Evolutionary conservation across 73 alveolate species (phyloP).

Genomic region (Tetrahymena elliotti): DNA sequence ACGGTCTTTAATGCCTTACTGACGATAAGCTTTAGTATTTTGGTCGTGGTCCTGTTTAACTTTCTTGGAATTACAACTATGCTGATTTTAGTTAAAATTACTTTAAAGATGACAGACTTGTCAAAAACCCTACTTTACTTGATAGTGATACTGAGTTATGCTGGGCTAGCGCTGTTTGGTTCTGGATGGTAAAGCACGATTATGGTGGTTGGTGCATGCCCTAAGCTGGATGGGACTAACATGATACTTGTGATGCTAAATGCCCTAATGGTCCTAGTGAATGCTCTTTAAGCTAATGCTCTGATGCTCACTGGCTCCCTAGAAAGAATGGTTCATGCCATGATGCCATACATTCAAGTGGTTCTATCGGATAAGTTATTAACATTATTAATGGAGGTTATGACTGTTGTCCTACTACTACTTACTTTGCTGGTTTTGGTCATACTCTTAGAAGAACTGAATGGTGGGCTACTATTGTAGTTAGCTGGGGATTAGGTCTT

Average conservation of each 20-base stretch:
- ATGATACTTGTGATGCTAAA: not conserved
- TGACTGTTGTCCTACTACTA: not conserved
- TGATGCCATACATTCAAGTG: not conserved
- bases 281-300: not conserved
- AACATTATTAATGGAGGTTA: not conserved
- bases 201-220: constrained; percentile 5
- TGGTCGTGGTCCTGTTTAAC: not conserved
- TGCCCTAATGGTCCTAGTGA: not conserved
- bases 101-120: not conserved
- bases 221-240: not conserved
- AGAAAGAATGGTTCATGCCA: not conserved
- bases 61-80: not conserved
- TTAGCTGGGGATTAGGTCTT: not conserved
- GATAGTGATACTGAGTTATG: not conserved
- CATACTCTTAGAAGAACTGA: not conserved
- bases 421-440: not conserved
- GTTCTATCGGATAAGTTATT: not conserved
- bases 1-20: not conserved
- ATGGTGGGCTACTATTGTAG: not conserved
- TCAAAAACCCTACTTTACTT: not conserved
- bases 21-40: not conserved
- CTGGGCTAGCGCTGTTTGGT: not conserved
- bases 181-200: not conserved
- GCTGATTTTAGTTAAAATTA: not conserved
- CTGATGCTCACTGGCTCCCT: not conserved